Evolutionary conservation across 2,329 filamentous ascomycete species (phyloP), one percentile per base, ranked within the genome.

Genomic region (Sporothrix protearum): DNA sequence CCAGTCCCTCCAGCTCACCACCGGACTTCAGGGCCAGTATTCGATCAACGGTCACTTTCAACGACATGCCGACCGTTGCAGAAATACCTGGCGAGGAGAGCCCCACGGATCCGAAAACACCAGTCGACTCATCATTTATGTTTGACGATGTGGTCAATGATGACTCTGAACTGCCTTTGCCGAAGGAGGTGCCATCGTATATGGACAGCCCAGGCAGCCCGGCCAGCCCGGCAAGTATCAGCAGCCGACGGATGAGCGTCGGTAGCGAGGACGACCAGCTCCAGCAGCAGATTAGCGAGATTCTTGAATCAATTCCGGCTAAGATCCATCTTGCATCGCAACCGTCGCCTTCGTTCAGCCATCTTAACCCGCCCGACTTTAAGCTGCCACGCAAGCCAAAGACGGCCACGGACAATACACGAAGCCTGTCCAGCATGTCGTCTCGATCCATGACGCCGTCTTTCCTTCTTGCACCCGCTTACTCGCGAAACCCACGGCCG

Each of bases 261-360:
- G 81, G 81, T 71, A 81, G 80, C 69, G 82, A 85, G 0, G 88
- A 91, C 74, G 89, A 93, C 74, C 87, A 92, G 71, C 84, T 97
- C 16, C 92, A 93, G 75, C 88, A 90, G 74, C 93, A 94, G 78
- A 94, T 97, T 66, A 91, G 88, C 77, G 88, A 91, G 68, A 92
- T 96, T 71, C 85, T 96, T 51, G 88, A 89, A 72, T 91, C 86
- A 25, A 92, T 96, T 73, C 93, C 93, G 1, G 90, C 91, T 42
- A 89, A 90, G 73, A 96, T 98, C 76, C 90, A 89, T 68, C 85
- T 97, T 55, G 88, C 88, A 0, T 84, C 86, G 1, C 85, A 86
- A 67, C 82, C 85, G 1, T 82, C 84, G 2, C 82, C 84, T 25
- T 74, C 80, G 8, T 71, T 81, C 73, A 80, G 87, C 73, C 85